Conservation (phyloP, 805 yeast genomes). For the Candida vartiovaarae region DNA sequence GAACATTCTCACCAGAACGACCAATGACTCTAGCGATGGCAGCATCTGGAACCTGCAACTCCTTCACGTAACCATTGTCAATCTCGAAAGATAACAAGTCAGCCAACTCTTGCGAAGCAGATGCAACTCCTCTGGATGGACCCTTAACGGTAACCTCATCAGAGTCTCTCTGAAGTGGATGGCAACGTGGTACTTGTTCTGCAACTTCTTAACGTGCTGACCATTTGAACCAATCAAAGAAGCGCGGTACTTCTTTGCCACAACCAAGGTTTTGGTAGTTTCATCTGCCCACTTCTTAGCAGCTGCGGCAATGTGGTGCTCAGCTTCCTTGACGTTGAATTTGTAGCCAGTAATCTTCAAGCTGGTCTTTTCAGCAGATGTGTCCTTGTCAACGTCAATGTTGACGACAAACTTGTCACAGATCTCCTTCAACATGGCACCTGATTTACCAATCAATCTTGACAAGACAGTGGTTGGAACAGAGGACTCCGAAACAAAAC, state of each 20-base stretch:
- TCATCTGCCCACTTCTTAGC: slow-evolving; percentile 83
- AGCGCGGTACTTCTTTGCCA: slow-evolving; percentile 76
- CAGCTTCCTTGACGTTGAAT: slow-evolving; percentile 70
- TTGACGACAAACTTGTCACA: slow-evolving; percentile 69
- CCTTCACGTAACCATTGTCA: slow-evolving; percentile 68
- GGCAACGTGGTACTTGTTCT: slow-evolving; percentile 77
- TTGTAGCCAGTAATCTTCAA: slow-evolving; percentile 71
- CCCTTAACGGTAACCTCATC: slow-evolving; percentile 72
- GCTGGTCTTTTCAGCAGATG: slow-evolving; percentile 35
- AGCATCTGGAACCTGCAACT: slow-evolving; percentile 59
- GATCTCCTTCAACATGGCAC: slow-evolving; percentile 61
- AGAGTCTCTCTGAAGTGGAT: slow-evolving; percentile 63
- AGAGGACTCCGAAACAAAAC: slow-evolving; percentile 37
- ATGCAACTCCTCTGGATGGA: slow-evolving; percentile 82
- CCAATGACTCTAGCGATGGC: slow-evolving; percentile 88
- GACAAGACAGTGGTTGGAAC: slow-evolving; percentile 66
- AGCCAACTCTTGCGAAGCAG: slow-evolving; percentile 75
- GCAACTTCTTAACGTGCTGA: slow-evolving; percentile 72
- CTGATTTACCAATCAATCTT: slow-evolving; percentile 86
- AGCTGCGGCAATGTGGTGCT: slow-evolving; percentile 45
- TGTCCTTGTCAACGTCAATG: slow-evolving; percentile 63
- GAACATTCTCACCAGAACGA: slow-evolving; percentile 76
- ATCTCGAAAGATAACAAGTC: slow-evolving; percentile 82
- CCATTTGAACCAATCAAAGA: slow-evolving; percentile 82
- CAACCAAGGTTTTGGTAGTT: slow-evolving; percentile 49